A percentile compares a stretch with the other conserved stretches of the same genome.
phyloP scores from a whole-genome alignment of 1,139 yeast species.

The Meyerozyma athensensis region DNA sequence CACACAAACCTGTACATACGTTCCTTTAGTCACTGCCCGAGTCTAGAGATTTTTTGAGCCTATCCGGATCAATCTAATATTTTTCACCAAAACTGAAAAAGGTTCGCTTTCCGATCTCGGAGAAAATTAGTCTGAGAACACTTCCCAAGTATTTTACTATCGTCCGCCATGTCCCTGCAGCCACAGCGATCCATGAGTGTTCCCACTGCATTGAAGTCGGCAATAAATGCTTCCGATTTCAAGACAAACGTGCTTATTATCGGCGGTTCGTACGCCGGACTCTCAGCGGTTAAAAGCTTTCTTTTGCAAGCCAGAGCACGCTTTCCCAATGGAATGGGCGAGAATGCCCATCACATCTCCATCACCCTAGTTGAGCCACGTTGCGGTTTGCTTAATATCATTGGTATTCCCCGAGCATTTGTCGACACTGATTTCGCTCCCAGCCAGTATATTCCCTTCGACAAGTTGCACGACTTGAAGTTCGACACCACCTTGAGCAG shows the following conservation, averaged over 20 bases:
- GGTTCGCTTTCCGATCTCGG: no score
- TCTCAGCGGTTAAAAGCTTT: slow-evolving; percentile 36
- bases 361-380: slow-evolving; percentile 47
- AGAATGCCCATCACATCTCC: slow-evolving; percentile 20
- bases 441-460: slow-evolving; percentile 35
- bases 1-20: no score
- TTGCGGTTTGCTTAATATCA: slow-evolving; percentile 46
- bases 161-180: background rate
- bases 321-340: slow-evolving; percentile 10
- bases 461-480: slow-evolving; percentile 25
- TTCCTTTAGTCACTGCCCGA: no score
- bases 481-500: slow-evolving; percentile 25
- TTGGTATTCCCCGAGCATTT: slow-evolving; percentile 48
- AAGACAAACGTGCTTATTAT: slow-evolving; percentile 34
- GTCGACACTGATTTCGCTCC: slow-evolving; percentile 44
- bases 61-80: no score
- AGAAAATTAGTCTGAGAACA: no score
- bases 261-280: slow-evolving; percentile 54
- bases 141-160: background rate
- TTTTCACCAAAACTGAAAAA: no score
- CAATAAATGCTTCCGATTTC: background rate
- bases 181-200: background rate
- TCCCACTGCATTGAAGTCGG: background rate
- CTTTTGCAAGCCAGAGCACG: slow-evolving; percentile 22
- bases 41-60: no score